Evolutionary conservation across 202 grass and related monocot species (phyloP).

Genomic region (Thinopyrum obtusiflorum): DNA sequence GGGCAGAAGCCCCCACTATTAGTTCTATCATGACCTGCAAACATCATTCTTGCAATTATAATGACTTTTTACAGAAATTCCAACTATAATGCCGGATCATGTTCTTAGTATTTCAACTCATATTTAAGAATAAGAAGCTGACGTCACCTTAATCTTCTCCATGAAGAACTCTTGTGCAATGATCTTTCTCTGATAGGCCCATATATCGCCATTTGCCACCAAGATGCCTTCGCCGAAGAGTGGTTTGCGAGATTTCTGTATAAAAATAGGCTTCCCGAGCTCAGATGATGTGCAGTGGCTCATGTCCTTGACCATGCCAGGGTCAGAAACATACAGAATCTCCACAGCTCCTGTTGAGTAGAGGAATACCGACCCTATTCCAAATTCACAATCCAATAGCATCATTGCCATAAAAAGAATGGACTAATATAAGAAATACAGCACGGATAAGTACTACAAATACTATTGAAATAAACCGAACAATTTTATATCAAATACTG

Average conservation of each 20-base stretch:
- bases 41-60: not conserved
- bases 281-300: conserved; percentile 35
- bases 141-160: conserved; percentile 60
- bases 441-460: not conserved
- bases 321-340: conserved; percentile 51
- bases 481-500: not conserved
- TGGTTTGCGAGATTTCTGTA: conserved; percentile 46
- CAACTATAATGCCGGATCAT: not conserved
- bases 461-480: not conserved
- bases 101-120: not conserved
- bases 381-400: conserved; percentile 8
- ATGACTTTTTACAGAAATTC: not conserved
- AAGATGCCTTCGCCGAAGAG: conserved; percentile 51
- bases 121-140: not conserved
- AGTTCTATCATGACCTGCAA: conserved; percentile 50
- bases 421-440: not conserved
- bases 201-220: conserved; percentile 31
- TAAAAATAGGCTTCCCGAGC: conserved; percentile 40
- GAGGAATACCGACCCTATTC: conserved; percentile 45
- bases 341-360: conserved; percentile 47
- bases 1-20: conserved; percentile 38
- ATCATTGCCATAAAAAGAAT: not conserved
- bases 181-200: conserved; percentile 54
- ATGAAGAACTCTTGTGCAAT: conserved; percentile 56
- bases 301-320: conserved; percentile 52